A percentile compares a stretch with the other conserved stretches of the same genome.
phyloP scores from a whole-genome alignment of 177 flowering plant species.

The Vitis hybrid region DNA sequence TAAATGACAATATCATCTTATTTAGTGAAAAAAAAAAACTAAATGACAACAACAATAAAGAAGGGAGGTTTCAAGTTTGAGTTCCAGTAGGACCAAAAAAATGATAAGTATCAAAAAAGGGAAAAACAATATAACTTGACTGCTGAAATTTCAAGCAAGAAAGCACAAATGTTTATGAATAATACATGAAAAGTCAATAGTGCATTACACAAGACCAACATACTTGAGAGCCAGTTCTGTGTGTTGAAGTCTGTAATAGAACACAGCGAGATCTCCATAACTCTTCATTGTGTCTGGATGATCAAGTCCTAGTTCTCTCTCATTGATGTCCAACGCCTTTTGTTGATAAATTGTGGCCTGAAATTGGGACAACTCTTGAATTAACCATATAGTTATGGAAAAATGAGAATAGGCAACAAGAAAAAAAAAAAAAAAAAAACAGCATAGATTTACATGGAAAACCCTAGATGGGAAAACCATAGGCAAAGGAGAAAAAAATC shows the following conservation, averaged over 20 bases:
- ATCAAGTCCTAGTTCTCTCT: conserved; percentile 97
- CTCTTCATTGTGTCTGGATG: conserved; percentile 99
- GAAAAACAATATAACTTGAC: too few relatives aligned
- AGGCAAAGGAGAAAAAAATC: too few relatives aligned
- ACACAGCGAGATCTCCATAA: conserved; percentile 98
- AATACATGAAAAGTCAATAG: conserved; percentile 1
- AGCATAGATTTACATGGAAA: too few relatives aligned
- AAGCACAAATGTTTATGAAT: background rate
- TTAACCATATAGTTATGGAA: background rate
- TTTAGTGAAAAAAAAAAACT: background rate
- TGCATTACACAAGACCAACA: conserved; percentile 18
- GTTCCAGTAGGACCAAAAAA: too few relatives aligned
- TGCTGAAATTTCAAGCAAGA: background rate
- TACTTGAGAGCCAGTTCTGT: conserved; percentile 98
- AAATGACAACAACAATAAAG: background rate
- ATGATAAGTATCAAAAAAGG: too few relatives aligned
- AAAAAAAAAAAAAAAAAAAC: too few relatives aligned
- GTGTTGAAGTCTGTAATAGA: conserved; percentile 98
- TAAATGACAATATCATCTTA: too few relatives aligned
- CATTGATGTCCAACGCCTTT: conserved; percentile 96
- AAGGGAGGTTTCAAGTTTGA: background rate
- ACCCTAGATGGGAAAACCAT: too few relatives aligned
- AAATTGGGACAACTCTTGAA: conserved; percentile 1
- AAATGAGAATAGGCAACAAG: too few relatives aligned
- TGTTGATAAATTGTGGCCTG: conserved; percentile 99